A percentile compares a stretch with the other conserved stretches of the same genome.
phyloP scores from a whole-genome alignment of 2,329 filamentous ascomycete genomes.

The Botrytis porri region DNA sequence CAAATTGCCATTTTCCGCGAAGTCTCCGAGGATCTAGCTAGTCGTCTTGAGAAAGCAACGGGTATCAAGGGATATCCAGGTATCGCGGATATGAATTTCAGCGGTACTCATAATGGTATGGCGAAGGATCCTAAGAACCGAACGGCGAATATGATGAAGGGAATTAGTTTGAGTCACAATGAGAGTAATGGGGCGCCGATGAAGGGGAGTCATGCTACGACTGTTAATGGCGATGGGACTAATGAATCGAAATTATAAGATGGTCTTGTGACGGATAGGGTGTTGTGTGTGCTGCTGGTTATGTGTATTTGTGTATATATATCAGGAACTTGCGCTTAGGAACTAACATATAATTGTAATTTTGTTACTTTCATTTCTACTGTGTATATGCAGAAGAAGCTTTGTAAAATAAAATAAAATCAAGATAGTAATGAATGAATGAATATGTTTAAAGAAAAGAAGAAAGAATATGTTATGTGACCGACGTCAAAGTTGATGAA shows the following conservation, averaged over 20 bases:
- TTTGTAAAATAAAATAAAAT: no score
- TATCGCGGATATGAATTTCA: slow-evolving; percentile 54
- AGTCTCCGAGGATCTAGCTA: slow-evolving; percentile 54
- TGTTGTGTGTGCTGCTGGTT: not conserved
- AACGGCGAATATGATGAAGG: slow-evolving; percentile 50
- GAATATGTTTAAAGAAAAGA: not conserved
- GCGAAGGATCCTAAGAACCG: slow-evolving; percentile 44
- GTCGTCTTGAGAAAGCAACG: slow-evolving; percentile 50
- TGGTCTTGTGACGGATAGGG: not conserved
- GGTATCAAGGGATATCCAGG: slow-evolving; percentile 59
- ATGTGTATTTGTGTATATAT: not conserved
- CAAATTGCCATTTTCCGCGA: slow-evolving; percentile 60
- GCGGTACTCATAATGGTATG: slow-evolving; percentile 61
- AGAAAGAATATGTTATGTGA: not conserved
- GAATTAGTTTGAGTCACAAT: slow-evolving; percentile 36
- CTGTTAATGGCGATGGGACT: not conserved
- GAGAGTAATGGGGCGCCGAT: slow-evolving; percentile 49
- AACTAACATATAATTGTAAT: not conserved
- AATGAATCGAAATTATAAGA: not conserved
- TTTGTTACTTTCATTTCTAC: not conserved
- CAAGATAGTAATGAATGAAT: not conserved
- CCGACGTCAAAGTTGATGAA: not conserved
- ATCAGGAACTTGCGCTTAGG: not conserved
- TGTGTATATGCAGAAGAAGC: no score
- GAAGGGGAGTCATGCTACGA: slow-evolving; percentile 22